Percentiles rank a stretch among this genome's conserved stretches.
Conservation (phyloP, 2,329 filamentous ascomycete species). For the Xylariaceae sp. region DNA sequence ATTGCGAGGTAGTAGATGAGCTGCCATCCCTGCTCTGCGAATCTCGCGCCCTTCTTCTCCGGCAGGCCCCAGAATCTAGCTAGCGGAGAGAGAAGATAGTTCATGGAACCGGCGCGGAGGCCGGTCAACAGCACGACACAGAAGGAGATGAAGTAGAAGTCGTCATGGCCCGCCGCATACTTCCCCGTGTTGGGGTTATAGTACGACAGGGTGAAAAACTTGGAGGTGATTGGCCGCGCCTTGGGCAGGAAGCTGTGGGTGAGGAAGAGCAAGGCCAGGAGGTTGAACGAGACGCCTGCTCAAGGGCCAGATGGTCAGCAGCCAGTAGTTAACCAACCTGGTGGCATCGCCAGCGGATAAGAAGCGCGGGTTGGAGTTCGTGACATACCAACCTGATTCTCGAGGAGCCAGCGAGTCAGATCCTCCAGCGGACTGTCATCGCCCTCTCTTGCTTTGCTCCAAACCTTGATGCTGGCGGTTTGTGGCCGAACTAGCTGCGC, state of each 20-base stretch:
- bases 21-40: slow-evolving; percentile 92
- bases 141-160: slow-evolving; percentile 72
- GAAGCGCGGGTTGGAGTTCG: too few relatives aligned
- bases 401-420: slow-evolving; percentile 66
- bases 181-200: slow-evolving; percentile 67
- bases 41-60: slow-evolving; percentile 75
- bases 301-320: too few relatives aligned
- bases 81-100: slow-evolving; percentile 81
- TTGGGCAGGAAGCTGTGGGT: slow-evolving; percentile 78
- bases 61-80: slow-evolving; percentile 71
- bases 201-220: slow-evolving; percentile 85
- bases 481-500: too few relatives aligned
- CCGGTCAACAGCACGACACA: slow-evolving; percentile 84
- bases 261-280: slow-evolving; percentile 76
- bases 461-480: too few relatives aligned
- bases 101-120: slow-evolving; percentile 78
- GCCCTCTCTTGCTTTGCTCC: too few relatives aligned
- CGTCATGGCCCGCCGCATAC: slow-evolving; percentile 77
- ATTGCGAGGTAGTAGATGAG: slow-evolving; percentile 78
- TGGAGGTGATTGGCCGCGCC: slow-evolving; percentile 72
- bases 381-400: slow-evolving; percentile 74
- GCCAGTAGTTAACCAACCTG: too few relatives aligned
- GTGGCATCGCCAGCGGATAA: too few relatives aligned
- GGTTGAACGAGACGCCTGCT: slow-evolving; percentile 77
- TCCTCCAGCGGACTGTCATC: slow-evolving; percentile 42